phyloP scores from a whole-genome alignment of 2,329 filamentous ascomycete species.

The Aureobasidium namibiae region DNA sequence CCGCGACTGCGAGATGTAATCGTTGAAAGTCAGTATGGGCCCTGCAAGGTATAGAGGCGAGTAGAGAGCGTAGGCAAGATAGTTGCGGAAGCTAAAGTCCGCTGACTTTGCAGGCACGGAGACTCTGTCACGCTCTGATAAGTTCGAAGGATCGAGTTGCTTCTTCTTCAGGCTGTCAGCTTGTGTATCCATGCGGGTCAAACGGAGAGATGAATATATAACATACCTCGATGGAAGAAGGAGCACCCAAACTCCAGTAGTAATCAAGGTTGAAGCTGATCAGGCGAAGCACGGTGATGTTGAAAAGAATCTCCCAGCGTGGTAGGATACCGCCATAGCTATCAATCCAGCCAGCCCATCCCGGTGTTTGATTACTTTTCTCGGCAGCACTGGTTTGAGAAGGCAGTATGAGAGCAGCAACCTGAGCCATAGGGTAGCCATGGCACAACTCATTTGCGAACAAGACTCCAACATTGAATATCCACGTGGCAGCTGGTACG shows the following conservation, averaged over 20 bases:
- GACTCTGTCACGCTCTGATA: conserved; percentile 85
- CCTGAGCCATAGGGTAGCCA: conserved; percentile 64
- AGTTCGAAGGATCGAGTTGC: conserved; percentile 76
- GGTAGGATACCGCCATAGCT: conserved; percentile 72
- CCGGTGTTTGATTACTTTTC: conserved; percentile 26
- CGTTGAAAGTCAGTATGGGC: conserved; percentile 94
- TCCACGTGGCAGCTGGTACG: conserved; percentile 72
- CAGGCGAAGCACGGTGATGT: conserved; percentile 82
- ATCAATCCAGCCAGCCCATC: conserved; percentile 69
- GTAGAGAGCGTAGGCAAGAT: conserved; percentile 82
- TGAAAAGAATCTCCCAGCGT: conserved; percentile 96
- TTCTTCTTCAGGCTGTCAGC: conserved; percentile 87
- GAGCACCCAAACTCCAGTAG: conserved; percentile 74
- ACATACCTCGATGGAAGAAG: conserved; percentile 71
- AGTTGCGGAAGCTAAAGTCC: conserved; percentile 78
- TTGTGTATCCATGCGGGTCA: neutral
- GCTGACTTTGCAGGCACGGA: conserved; percentile 59
- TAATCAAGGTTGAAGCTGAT: conserved; percentile 98
- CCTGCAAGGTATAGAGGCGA: conserved; percentile 88
- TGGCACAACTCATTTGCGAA: conserved; percentile 81
- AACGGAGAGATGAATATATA: neutral
- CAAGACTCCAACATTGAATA: conserved; percentile 75
- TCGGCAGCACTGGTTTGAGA: conserved; percentile 32
- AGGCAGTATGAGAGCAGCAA: conserved; percentile 48
- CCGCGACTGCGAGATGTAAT: conserved; percentile 82